Base-by-base conservation (phyloP, 306 rosid species). In the Urtica urens region DNA sequence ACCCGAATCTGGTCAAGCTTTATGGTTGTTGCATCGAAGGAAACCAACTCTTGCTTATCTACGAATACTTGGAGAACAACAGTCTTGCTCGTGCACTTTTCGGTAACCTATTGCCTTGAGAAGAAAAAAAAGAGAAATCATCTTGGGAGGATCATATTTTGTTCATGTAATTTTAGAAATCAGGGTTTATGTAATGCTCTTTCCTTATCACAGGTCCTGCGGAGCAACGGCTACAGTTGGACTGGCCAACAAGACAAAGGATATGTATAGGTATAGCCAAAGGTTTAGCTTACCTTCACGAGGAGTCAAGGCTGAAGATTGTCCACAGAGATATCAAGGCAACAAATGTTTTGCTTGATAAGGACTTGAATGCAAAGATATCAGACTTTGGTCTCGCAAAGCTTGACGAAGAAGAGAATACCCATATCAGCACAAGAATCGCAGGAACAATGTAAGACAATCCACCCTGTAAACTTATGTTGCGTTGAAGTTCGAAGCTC, bases 21-120 rank as follows among this genome's bases (percentile, higher is more conserved):
- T 81, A 64, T 55, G 97, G 95, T 8, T 88, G 95, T 31, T 88
- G 97, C 59, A 79, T 88, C 5, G 97, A 84, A 72, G 97, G 97
- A 63, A 84, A 81, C 44, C 92, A 84, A 42, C 49, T 88, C 66
- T 58, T 84, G 51, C 90, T 88, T 31, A 23, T 88, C 25, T 88
- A 88, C 39, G 95, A 88, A 45, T 88, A 84, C 78, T 31, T 88
- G 74, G 87, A 81, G 69, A 88, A 88, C 75, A 88, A 88, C 47
- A 50, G 81, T 57, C 95, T 88, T 59, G 95, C 95, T 10, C 93
- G 93, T 1, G 95, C 95, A 13, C 81, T 88, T 56, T 88, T 81
- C 38, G 83, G 95, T 83, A 70, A 70, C n/a, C n/a, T n/a, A n/a
- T n/a, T n/a, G n/a, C n/a, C n/a, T n/a, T n/a, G n/a, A n/a, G n/a